A percentile compares a stretch with the other conserved stretches of the same genome.
Evolutionary conservation across 306 rosid genomes (phyloP).

Genomic region (Gastrolobium bilobum): DNA sequence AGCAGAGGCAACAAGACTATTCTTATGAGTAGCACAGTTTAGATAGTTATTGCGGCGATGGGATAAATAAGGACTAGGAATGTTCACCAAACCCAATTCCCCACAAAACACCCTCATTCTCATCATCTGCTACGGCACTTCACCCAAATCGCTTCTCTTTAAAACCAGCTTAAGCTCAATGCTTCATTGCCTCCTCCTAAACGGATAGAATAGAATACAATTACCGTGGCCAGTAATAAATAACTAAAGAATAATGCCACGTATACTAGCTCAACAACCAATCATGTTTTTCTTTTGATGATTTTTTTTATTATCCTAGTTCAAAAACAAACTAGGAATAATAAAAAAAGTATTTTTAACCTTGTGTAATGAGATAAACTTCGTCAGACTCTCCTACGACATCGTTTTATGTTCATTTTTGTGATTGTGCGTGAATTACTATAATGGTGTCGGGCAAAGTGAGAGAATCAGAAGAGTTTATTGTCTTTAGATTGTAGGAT

Average conservation of each 20-base stretch:
- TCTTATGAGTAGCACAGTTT: conserved; percentile 30
- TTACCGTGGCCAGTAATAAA: neutral
- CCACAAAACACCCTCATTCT: conserved; percentile 40
- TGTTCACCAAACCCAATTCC: conserved; percentile 41
- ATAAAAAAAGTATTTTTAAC: too few species aligned
- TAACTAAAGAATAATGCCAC: neutral
- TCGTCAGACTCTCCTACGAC: neutral
- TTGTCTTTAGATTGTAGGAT: too few species aligned
- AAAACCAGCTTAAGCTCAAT: neutral
- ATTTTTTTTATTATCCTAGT: too few species aligned
- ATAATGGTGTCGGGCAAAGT: too few species aligned
- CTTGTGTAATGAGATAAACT: neutral
- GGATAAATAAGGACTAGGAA: conserved; percentile 37
- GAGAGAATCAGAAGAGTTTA: too few species aligned
- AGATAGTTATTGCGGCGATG: conserved; percentile 18
- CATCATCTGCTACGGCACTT: conserved; percentile 6
- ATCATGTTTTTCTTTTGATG: too few species aligned
- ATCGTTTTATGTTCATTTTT: neutral
- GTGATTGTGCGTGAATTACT: too few species aligned
- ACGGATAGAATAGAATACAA: neutral
- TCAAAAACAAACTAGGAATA: too few species aligned
- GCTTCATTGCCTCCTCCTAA: neutral
- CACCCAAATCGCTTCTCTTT: neutral
- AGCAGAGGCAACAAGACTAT: conserved; percentile 50
- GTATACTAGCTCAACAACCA: too few species aligned